Conservation (phyloP, 2,329 filamentous ascomycete species). For the Talaromyces atroroseus region DNA sequence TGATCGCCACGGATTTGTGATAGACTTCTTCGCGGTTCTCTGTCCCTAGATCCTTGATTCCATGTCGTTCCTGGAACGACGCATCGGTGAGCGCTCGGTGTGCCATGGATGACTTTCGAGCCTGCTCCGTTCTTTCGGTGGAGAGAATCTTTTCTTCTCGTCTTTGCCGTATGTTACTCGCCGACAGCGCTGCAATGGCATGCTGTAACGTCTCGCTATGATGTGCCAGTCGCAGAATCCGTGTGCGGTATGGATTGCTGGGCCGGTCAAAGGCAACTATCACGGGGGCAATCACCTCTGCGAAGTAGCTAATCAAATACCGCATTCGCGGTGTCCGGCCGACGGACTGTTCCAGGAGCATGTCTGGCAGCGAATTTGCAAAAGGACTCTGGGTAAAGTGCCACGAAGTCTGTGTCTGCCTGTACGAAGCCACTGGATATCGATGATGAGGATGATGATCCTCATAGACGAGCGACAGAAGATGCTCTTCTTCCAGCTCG, state of each 20-base stretch:
- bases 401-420: constrained; percentile 8
- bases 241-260: constrained; percentile 76
- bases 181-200: constrained; percentile 81
- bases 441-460: too few species aligned
- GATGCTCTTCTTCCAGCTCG: constrained; percentile 1
- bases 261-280: constrained; percentile 87
- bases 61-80: constrained; percentile 30
- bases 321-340: constrained; percentile 70
- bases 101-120: constrained; percentile 44
- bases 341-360: constrained; percentile 44
- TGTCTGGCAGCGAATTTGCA: constrained; percentile 28
- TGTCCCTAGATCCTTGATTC: constrained; percentile 49
- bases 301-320: constrained; percentile 89
- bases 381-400: constrained; percentile 7
- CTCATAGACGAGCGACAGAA: constrained; percentile 1
- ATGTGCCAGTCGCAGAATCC: constrained; percentile 72
- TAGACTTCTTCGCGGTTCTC: constrained; percentile 71
- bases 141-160: constrained; percentile 51
- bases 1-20: constrained; percentile 78
- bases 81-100: constrained; percentile 39
- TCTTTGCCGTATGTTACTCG: constrained; percentile 85
- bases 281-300: constrained; percentile 83
- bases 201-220: constrained; percentile 81
- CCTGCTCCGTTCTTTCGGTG: constrained; percentile 48
- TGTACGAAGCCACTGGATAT: neutral